Conservation (phyloP, 768 basidiomycete species). For the Pulveroboletus ravenelii region DNA sequence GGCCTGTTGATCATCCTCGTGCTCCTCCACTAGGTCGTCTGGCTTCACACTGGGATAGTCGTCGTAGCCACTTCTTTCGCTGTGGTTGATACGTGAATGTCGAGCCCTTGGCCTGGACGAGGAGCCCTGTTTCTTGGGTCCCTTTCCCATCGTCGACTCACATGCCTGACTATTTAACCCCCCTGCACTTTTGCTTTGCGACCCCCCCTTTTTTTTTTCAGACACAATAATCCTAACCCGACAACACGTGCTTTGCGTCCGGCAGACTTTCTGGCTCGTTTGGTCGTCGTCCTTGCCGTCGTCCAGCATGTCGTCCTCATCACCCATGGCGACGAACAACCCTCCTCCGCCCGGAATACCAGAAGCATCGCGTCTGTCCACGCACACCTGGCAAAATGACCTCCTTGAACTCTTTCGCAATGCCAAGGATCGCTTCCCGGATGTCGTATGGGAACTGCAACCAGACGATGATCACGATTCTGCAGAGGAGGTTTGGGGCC, state of each 20-base stretch:
- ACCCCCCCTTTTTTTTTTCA: background rate
- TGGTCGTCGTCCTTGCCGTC: constrained; percentile 20
- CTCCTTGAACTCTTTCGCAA: constrained; percentile 70
- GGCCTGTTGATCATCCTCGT: background rate
- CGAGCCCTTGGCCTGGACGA: background rate
- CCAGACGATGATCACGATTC: constrained; percentile 48
- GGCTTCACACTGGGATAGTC: background rate
- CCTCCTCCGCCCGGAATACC: constrained; percentile 29
- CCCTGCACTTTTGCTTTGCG: background rate
- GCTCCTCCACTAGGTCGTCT: background rate
- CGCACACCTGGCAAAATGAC: constrained; percentile 74
- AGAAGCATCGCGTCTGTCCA: constrained; percentile 66
- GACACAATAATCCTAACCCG: constrained; percentile 25
- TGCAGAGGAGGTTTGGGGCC: constrained; percentile 74
- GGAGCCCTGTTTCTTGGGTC: constrained; percentile 1
- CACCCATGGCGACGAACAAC: constrained; percentile 26
- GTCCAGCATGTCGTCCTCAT: constrained; percentile 23
- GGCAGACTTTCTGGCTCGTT: constrained; percentile 4
- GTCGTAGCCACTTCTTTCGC: background rate
- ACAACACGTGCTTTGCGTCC: constrained; percentile 28
- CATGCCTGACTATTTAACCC: background rate
- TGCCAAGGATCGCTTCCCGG: constrained; percentile 91
- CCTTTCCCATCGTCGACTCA: constrained; percentile 3
- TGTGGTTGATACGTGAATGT: background rate
- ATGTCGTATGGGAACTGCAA: constrained; percentile 89